These are phyloP conservation scores for Cyberlindnera veronae DNA, from an alignment of 805 yeast species.

Conservation along the genomic window DNA sequence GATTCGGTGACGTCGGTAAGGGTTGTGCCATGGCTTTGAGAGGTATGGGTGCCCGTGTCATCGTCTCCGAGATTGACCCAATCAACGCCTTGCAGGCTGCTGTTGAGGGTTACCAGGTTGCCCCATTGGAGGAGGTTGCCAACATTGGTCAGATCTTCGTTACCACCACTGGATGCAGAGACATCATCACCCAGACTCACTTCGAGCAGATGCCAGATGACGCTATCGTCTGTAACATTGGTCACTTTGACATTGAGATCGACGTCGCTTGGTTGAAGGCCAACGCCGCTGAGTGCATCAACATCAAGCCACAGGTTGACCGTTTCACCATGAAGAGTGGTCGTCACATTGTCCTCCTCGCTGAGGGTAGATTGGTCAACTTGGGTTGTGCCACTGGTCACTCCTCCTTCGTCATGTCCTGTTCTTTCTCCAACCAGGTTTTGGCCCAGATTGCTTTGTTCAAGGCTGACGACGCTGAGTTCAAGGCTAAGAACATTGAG, in stretches of 20 bases:
- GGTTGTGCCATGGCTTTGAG: slow-evolving; percentile 99
- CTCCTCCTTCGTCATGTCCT: slow-evolving; percentile 98
- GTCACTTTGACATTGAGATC: slow-evolving; percentile 98
- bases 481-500: slow-evolving; percentile 81
- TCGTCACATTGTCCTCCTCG: slow-evolving; percentile 91
- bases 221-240: slow-evolving; percentile 99
- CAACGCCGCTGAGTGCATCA: slow-evolving; percentile 88
- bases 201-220: slow-evolving; percentile 95
- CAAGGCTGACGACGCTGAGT: slow-evolving; percentile 79
- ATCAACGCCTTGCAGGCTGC: slow-evolving; percentile 99
- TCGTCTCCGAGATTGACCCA: slow-evolving; percentile 97
- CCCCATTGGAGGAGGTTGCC: slow-evolving; percentile 92
- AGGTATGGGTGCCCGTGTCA: slow-evolving; percentile 99
- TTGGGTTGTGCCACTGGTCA: slow-evolving; percentile 99
- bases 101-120: slow-evolving; percentile 96
- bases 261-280: slow-evolving; percentile 99
- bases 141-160: slow-evolving; percentile 93
- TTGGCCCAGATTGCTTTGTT: slow-evolving; percentile 96
- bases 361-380: slow-evolving; percentile 99
- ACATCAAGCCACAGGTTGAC: slow-evolving; percentile 99
- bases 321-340: slow-evolving; percentile 88
- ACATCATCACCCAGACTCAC: slow-evolving; percentile 87
- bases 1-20: slow-evolving; percentile 99
- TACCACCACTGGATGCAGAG: slow-evolving; percentile 99
- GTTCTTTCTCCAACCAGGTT: slow-evolving; percentile 99